Percentiles rank a stretch among this genome's conserved stretches.
Conservation (phyloP, 2,329 filamentous ascomycete species). For the Fusarium poae region DNA sequence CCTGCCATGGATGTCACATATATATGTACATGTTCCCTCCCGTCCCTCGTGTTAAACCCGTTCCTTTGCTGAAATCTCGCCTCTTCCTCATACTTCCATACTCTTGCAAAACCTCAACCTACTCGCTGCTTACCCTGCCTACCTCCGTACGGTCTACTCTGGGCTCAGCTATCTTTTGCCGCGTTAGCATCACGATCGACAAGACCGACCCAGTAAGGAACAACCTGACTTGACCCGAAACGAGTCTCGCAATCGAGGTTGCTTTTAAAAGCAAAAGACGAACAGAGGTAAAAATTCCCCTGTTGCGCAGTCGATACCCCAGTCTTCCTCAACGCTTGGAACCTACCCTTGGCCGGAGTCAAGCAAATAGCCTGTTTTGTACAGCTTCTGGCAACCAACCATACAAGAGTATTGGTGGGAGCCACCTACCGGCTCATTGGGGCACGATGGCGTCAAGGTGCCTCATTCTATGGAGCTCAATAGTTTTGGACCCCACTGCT, state of each 20-base stretch:
- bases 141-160: background rate
- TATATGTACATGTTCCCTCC: slow-evolving; percentile 36
- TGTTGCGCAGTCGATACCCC: slow-evolving; percentile 15
- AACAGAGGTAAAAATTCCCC: slow-evolving; percentile 33
- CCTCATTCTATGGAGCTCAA: slow-evolving; percentile 22
- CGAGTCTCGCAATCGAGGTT: slow-evolving; percentile 18
- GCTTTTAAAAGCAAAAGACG: slow-evolving; percentile 12
- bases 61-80: slow-evolving; percentile 27
- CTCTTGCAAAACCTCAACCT: background rate
- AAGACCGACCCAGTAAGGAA: slow-evolving; percentile 24
- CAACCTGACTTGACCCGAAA: slow-evolving; percentile 26
- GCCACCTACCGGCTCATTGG: slow-evolving; percentile 10
- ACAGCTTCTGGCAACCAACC: slow-evolving; percentile 1
- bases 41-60: slow-evolving; percentile 23
- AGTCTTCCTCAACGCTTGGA: slow-evolving; percentile 10
- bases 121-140: background rate
- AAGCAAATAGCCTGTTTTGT: slow-evolving; percentile 8
- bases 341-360: background rate
- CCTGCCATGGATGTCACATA: slow-evolving; percentile 12
- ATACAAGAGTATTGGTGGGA: slow-evolving; percentile 4
- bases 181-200: slow-evolving; percentile 32
- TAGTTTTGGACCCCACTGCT: slow-evolving; percentile 31
- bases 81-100: slow-evolving; percentile 3
- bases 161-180: slow-evolving; percentile 8
- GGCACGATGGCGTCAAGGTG: slow-evolving; percentile 36